Evolutionary conservation across 176 grass and related monocot genomes (phyloP).

Genomic region (Aegilops bicornis): DNA sequence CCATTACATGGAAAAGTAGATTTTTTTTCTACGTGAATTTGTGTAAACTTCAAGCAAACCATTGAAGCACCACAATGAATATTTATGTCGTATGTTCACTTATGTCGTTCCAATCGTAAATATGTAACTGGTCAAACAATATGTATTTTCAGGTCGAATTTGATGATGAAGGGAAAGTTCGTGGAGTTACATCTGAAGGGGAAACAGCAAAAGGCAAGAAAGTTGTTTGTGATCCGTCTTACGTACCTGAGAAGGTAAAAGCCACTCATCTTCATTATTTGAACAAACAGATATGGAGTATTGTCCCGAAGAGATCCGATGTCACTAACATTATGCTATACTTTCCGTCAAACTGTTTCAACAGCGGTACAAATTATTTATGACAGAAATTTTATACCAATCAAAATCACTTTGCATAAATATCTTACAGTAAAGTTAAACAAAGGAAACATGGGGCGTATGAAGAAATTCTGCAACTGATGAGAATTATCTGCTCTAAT

Average conservation of each 20-base stretch:
- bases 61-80: not conserved
- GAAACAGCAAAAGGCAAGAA: constrained; percentile 87
- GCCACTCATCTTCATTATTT: constrained; percentile 10
- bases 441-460: not conserved
- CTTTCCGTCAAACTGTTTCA: not conserved
- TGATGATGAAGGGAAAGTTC: constrained; percentile 65
- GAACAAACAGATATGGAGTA: not conserved
- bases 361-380: not conserved
- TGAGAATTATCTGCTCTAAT: not conserved
- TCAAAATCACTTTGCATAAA: not conserved
- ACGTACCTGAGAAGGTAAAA: constrained; percentile 69
- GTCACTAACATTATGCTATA: not conserved
- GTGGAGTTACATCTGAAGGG: constrained; percentile 82
- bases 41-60: not conserved
- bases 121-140: constrained; percentile 3
- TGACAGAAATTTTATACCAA: not conserved
- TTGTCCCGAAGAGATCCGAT: not conserved
- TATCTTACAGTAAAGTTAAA: not conserved
- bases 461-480: not conserved
- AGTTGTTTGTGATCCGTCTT: constrained; percentile 84
- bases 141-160: constrained; percentile 65
- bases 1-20: not conserved
- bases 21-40: not conserved
- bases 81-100: not conserved
- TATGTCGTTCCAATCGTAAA: not conserved